Percentiles rank a stretch among this genome's conserved stretches.
These are phyloP conservation scores for Fusarium graminum DNA, from an alignment of 2,329 filamentous ascomycete species.

Conservation along the genomic window DNA sequence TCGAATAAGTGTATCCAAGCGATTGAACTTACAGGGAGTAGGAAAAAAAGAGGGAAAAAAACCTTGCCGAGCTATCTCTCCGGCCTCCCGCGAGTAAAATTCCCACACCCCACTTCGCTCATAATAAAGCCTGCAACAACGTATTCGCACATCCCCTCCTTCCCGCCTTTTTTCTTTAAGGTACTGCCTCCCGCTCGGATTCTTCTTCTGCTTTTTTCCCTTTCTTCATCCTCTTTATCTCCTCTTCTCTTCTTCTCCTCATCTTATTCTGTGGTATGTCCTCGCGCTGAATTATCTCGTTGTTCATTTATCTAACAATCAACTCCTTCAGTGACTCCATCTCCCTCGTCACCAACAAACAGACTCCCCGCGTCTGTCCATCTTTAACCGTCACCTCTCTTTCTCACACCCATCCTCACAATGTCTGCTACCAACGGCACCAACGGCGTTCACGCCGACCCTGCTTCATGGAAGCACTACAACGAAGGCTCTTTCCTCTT, in stretches of 20 bases:
- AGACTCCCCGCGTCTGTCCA: conserved; percentile 41
- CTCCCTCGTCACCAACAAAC: conserved; percentile 39
- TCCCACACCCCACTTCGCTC: conserved; percentile 45
- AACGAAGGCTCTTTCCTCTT: conserved; percentile 83
- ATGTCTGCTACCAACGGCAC: conserved; percentile 67
- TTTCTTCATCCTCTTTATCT: conserved; percentile 40
- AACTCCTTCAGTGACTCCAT: conserved; percentile 42
- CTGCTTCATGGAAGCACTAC: conserved; percentile 60
- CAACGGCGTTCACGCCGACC: conserved; percentile 55
- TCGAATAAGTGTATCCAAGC: conserved; percentile 16
- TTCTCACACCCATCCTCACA: conserved; percentile 56
- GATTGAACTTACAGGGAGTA: conserved; percentile 1
- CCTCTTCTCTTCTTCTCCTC: conserved; percentile 29
- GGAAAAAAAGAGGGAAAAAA: conserved; percentile 4
- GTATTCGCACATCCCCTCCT: conserved; percentile 51
- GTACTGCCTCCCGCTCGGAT: conserved; percentile 50
- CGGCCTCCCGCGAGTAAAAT: conserved; percentile 30
- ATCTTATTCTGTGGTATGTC: conserved; percentile 28
- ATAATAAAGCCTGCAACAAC: conserved; percentile 43
- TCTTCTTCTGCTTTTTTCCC: conserved; percentile 47
- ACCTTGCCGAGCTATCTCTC: conserved; percentile 24
- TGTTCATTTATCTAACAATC: conserved; percentile 36
- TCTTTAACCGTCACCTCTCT: conserved; percentile 42
- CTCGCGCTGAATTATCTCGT: conserved; percentile 14
- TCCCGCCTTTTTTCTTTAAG: conserved; percentile 47